Percentiles rank a stretch among this genome's conserved stretches.
phyloP scores from a whole-genome alignment of 495 filamentous ascomycete species.

The Bombardia bombarda region DNA sequence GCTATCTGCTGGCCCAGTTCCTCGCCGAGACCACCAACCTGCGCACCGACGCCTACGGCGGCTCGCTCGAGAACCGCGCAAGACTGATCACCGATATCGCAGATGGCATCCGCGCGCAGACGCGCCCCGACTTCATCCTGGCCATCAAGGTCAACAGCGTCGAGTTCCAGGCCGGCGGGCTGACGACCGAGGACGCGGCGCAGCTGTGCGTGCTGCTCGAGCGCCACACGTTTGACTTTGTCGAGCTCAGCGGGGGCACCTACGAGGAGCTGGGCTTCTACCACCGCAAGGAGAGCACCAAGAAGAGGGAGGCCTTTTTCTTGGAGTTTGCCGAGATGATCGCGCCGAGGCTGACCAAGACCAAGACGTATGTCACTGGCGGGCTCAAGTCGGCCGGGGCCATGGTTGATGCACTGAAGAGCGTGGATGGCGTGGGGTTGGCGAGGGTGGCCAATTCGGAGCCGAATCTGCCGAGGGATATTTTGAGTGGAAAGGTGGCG shows the following conservation, averaged over 20 bases:
- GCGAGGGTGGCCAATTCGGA: conserved; percentile 48
- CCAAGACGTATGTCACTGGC: conserved; percentile 54
- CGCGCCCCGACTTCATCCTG: conserved; percentile 43
- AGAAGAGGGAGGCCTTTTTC: conserved; percentile 56
- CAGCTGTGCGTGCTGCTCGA: conserved; percentile 50
- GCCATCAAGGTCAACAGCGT: conserved; percentile 40
- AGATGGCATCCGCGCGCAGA: conserved; percentile 37
- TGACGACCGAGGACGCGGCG: conserved; percentile 47
- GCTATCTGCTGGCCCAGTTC: conserved; percentile 67
- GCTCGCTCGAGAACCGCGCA: conserved; percentile 47
- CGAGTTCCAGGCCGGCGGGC: conserved; percentile 44
- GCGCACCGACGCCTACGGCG: conserved; percentile 57
- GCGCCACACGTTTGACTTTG: conserved; percentile 49
- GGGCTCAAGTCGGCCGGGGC: conserved; percentile 52
- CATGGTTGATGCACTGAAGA: conserved; percentile 52
- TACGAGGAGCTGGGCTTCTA: conserved; percentile 47
- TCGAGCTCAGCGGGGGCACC: conserved; percentile 59
- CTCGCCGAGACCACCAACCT: conserved; percentile 51
- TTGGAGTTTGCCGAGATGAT: conserved; percentile 57
- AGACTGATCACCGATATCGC: conserved; percentile 48
- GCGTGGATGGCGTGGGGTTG: conserved; percentile 50
- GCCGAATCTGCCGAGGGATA: conserved; percentile 35
- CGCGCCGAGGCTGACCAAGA: conserved; percentile 43
- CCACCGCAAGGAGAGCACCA: conserved; percentile 46
- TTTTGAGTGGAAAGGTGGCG: conserved; percentile 1